A percentile compares a stretch with the other conserved stretches of the same genome.
Conservation (phyloP, 768 basidiomycete genomes). For the Multifurca ochricompacta region DNA sequence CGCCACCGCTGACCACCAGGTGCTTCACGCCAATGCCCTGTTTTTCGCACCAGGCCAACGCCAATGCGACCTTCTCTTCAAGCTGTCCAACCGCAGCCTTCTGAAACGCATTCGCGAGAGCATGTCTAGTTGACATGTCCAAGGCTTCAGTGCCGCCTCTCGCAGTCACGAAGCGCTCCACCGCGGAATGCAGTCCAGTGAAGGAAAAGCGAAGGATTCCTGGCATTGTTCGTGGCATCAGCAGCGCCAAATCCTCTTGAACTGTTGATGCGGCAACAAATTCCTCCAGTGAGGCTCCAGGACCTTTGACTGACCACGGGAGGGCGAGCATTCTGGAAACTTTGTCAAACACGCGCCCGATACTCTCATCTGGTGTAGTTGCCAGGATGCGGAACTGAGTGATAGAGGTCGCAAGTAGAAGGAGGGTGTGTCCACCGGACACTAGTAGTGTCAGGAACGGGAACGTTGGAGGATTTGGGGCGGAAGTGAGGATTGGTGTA, state of each 20-base stretch:
- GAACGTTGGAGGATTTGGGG: slow-evolving; percentile 42
- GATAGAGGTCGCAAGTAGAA: slow-evolving; percentile 62
- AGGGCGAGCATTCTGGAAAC: slow-evolving; percentile 64
- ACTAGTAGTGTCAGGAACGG: slow-evolving; percentile 86
- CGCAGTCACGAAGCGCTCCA: slow-evolving; percentile 48
- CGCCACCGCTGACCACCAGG: slow-evolving; percentile 86
- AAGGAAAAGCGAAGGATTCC: slow-evolving; percentile 69
- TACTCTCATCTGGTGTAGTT: slow-evolving; percentile 63
- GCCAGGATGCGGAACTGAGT: slow-evolving; percentile 61
- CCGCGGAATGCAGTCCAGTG: slow-evolving; percentile 63
- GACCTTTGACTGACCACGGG: slow-evolving; percentile 53
- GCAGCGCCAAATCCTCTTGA: slow-evolving; percentile 23
- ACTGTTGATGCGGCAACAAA: slow-evolving; percentile 40
- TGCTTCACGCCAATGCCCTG: slow-evolving; percentile 41
- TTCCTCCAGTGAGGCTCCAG: slow-evolving; percentile 75
- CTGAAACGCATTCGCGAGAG: slow-evolving; percentile 69
- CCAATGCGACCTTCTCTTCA: slow-evolving; percentile 61
- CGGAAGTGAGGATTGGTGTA: slow-evolving; percentile 20
- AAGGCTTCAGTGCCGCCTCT: slow-evolving; percentile 35
- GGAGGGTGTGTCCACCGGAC: slow-evolving; percentile 91
- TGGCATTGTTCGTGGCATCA: slow-evolving; percentile 40
- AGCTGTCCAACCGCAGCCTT: slow-evolving; percentile 62
- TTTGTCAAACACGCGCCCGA: slow-evolving; percentile 82
- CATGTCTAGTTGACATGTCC: slow-evolving; percentile 33
- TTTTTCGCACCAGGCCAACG: slow-evolving; percentile 36